Conservation (phyloP, 176 grass and related monocot genomes). For the Oryza coarctata region DNA sequence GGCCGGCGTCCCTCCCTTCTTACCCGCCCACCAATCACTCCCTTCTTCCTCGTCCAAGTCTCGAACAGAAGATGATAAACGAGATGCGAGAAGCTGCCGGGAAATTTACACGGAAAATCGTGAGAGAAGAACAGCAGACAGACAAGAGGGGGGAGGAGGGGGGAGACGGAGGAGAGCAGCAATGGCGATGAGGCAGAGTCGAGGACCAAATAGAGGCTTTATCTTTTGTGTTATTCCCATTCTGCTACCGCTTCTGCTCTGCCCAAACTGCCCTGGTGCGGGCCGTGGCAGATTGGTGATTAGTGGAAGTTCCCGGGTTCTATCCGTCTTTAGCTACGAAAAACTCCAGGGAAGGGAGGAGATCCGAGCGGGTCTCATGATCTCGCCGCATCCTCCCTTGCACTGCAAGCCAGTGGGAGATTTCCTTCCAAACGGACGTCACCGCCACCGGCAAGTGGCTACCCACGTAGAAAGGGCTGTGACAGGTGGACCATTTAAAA, state of each 20-base stretch:
- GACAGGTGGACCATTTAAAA: not conserved
- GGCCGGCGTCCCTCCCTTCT: constrained; percentile 16
- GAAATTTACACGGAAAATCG: constrained; percentile 29
- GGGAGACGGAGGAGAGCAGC: constrained; percentile 43
- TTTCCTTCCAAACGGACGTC: not conserved
- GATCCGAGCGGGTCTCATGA: constrained; percentile 24
- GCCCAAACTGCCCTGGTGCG: constrained; percentile 40
- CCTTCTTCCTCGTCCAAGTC: not conserved
- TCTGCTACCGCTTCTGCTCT: constrained; percentile 22
- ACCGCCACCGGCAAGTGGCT: not conserved
- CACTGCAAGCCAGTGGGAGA: constrained; percentile 22
- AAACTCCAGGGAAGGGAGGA: not conserved
- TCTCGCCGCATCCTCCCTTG: constrained; percentile 39
- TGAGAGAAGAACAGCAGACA: constrained; percentile 14
- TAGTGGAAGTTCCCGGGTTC: not conserved
- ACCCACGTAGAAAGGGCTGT: not conserved
- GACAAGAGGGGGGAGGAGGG: not conserved
- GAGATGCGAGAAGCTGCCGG: not conserved
- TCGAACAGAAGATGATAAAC: not conserved
- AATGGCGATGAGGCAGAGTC: constrained; percentile 59
- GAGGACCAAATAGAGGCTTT: constrained; percentile 68
- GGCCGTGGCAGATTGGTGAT: constrained; percentile 17
- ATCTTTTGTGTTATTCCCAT: constrained; percentile 43
- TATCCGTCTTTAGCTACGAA: not conserved
- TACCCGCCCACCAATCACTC: constrained; percentile 19